Evolutionary conservation across 345 rosid genomes (phyloP).

Genomic region (Erucastrum elatum): DNA sequence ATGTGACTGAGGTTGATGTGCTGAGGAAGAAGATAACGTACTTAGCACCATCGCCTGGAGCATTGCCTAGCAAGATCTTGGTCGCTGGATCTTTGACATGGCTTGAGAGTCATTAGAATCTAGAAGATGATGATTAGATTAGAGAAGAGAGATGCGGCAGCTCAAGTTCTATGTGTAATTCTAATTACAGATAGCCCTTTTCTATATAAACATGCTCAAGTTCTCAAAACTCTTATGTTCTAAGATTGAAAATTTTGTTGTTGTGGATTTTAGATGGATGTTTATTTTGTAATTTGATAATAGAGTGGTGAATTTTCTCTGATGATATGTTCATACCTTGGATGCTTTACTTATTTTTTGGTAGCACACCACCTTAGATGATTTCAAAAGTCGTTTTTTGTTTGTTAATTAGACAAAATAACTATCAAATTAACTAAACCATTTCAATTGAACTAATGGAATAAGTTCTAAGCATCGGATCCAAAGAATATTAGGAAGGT

Average conservation of each 20-base stretch:
- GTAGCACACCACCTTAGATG: no score
- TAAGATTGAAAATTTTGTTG: background rate
- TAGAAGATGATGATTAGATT: conserved; percentile 21
- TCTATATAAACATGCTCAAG: background rate
- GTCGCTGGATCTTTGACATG: conserved; percentile 75
- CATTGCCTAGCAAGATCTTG: conserved; percentile 67
- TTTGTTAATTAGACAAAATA: background rate
- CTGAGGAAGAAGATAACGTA: conserved; percentile 67
- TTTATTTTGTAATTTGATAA: background rate
- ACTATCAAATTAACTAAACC: background rate
- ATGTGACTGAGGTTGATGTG: conserved; percentile 67
- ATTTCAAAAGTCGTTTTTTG: background rate
- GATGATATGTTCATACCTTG: background rate
- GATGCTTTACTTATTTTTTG: no score
- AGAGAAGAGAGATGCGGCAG: conserved; percentile 6
- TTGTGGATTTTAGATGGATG: background rate
- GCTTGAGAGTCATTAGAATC: conserved; percentile 62
- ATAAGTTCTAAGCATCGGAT: background rate
- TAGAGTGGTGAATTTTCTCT: background rate
- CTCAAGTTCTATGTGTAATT: background rate
- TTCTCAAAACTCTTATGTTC: background rate
- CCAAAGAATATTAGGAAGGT: background rate
- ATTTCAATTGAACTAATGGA: background rate
- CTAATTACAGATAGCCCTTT: background rate
- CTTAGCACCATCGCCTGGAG: conserved; percentile 68